Base-by-base conservation (phyloP, 1,139 yeast genomes). In the Yamadazyma siamensis region DNA sequence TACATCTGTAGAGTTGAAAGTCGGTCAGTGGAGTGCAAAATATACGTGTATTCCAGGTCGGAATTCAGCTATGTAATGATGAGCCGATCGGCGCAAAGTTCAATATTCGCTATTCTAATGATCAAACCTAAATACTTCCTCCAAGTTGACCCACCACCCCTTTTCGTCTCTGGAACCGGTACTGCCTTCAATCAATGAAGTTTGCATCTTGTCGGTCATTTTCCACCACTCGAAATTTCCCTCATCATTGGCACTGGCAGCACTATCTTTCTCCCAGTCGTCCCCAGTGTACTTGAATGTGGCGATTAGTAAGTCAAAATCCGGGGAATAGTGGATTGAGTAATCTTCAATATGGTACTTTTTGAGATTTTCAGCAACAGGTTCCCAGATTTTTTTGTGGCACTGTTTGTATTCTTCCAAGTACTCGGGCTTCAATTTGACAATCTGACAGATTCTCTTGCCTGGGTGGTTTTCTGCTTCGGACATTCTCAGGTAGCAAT, bases 191-290 rank as follows among this genome's bases (percentile, higher is more conserved):
- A 59, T 49, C 36, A 61, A 33, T 3, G 61, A 46, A 31, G 55
- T 58, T 40, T 61, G 67, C 59, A 61, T 51, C 13, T 42, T 44
- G 37, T 61, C 67, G 6, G 65, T 60, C 45, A 54, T 44, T 23
- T 38, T 37, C 67, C 67, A 61, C 67, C 67, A 61, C 27, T 56
- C 49, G 27, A 49, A 54, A 39, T 61, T 61, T 3, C 52, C 64
- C 12, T 52, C 54, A 32, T 61, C 65, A 5, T 31, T 33, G 22
- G 60, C 36, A 46, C 59, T 58, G 7, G 41, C 44, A 28, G 51
- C 57, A 1, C 54, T 36, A 33, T 61, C 67, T 23, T 37, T 38
- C 15, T 41, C 61, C 59, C 62, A 56, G 38, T 61, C 47, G 27
- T 55, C 53, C 8, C 67, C 67, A 7, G 57, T 45, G 34, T 60